phyloP scores from a whole-genome alignment of 176 grass and related monocot species.

The Bothriochloa decipiens region DNA sequence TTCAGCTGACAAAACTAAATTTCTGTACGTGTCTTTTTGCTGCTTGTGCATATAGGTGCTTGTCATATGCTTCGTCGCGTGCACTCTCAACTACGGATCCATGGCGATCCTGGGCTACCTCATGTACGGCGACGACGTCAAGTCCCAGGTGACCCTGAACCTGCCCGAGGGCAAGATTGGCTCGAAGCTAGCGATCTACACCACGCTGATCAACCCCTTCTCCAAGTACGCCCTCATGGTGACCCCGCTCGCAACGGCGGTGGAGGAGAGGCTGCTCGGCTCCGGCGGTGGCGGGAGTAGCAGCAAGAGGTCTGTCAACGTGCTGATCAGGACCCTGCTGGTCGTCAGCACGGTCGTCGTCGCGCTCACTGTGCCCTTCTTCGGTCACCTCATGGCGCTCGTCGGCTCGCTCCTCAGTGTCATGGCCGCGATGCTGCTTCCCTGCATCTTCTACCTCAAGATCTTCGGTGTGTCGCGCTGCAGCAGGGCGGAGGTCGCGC shows the following conservation, averaged over 20 bases:
- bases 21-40: neutral
- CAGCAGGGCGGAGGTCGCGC: constrained; percentile 44
- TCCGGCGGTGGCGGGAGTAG: neutral
- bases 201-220: constrained; percentile 66
- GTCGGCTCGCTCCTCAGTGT: constrained; percentile 78
- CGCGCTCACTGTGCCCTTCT: constrained; percentile 72
- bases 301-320: constrained; percentile 29
- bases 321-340: constrained; percentile 50
- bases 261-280: constrained; percentile 57
- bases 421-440: constrained; percentile 67
- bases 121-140: constrained; percentile 67
- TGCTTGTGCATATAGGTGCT: constrained; percentile 50
- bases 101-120: constrained; percentile 79
- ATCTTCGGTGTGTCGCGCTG: constrained; percentile 52
- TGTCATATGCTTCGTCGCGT: constrained; percentile 57
- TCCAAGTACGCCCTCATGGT: constrained; percentile 82
- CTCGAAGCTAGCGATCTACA: constrained; percentile 80
- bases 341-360: constrained; percentile 63
- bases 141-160: constrained; percentile 76
- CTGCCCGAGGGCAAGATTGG: constrained; percentile 64
- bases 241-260: constrained; percentile 54
- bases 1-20: neutral
- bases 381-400: constrained; percentile 79
- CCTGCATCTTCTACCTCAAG: constrained; percentile 79
- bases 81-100: constrained; percentile 68